Conservation (phyloP, 2,329 filamentous ascomycete species). For the Colletotrichum gloeosporioides region DNA sequence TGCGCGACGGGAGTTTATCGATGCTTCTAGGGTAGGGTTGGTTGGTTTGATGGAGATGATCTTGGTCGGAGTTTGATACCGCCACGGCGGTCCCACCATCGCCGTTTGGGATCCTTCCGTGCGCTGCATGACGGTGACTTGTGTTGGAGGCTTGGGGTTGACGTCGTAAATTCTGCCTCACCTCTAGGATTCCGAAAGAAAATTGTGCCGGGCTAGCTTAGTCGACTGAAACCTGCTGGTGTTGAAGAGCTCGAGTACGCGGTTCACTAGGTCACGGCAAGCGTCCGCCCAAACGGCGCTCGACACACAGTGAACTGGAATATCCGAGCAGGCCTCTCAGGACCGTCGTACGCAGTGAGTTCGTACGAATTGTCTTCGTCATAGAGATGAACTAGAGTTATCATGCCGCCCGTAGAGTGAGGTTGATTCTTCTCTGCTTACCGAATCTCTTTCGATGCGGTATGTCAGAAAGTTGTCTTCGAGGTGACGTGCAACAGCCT, state of each 20-base stretch:
- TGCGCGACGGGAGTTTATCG: no score
- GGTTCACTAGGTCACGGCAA: not conserved
- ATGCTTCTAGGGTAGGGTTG: not conserved
- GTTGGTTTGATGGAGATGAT: not conserved
- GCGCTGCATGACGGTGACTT: not conserved
- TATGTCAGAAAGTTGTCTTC: no score
- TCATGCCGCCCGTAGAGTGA: no score
- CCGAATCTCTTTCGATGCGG: no score
- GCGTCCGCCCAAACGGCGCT: not conserved
- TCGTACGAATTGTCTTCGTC: not conserved
- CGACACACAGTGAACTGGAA: not conserved
- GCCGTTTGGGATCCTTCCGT: not conserved
- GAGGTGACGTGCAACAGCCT: not conserved
- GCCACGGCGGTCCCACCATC: not conserved
- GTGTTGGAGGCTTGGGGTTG: not conserved
- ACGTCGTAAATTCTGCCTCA: not conserved
- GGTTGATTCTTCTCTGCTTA: no score
- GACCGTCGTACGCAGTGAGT: no score
- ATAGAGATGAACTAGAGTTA: not conserved
- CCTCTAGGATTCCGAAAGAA: not conserved
- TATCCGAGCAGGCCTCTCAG: no score
- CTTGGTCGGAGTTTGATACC: not conserved
- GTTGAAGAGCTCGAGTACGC: not conserved
- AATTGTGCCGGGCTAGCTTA: not conserved
- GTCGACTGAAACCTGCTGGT: not conserved